These are phyloP conservation scores for Golubevia pallescens DNA, from an alignment of 1,284 basidiomycete species.

Conservation along the genomic window DNA sequence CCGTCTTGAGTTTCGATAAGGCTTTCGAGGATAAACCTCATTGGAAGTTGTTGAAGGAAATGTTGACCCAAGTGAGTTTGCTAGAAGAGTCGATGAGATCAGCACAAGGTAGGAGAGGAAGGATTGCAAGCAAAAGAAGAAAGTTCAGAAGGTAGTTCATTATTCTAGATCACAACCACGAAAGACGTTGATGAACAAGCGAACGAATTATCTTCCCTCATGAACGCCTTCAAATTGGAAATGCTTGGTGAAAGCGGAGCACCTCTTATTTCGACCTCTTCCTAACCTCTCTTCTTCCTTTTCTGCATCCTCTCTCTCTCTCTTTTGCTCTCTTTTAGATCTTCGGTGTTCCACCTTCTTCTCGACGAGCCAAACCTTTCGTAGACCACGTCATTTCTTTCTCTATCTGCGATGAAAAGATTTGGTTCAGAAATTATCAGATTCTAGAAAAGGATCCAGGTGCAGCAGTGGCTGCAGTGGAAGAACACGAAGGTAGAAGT, in stretches of 20 bases:
- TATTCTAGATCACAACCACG: too few species aligned
- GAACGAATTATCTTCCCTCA: too few species aligned
- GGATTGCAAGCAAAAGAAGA: too few species aligned
- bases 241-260: too few species aligned
- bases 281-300: too few species aligned
- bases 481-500: constrained; percentile 20
- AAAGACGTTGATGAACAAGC: too few species aligned
- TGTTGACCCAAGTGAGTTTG: constrained; percentile 93
- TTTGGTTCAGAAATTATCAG: constrained; percentile 99
- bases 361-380: constrained; percentile 92
- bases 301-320: background rate
- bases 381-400: constrained; percentile 97
- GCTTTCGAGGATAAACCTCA: constrained; percentile 88
- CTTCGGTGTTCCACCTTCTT: constrained; percentile 88
- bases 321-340: constrained; percentile 68
- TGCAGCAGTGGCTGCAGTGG: background rate
- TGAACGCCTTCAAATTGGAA: too few species aligned
- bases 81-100: too few species aligned
- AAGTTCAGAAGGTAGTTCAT: too few species aligned
- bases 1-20: constrained; percentile 89
- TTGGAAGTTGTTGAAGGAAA: constrained; percentile 87
- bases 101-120: too few species aligned
- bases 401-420: constrained; percentile 91
- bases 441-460: constrained; percentile 13
- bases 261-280: too few species aligned